Conservation (phyloP, 345 rosid species). For the Tarenaya hassleriana region DNA sequence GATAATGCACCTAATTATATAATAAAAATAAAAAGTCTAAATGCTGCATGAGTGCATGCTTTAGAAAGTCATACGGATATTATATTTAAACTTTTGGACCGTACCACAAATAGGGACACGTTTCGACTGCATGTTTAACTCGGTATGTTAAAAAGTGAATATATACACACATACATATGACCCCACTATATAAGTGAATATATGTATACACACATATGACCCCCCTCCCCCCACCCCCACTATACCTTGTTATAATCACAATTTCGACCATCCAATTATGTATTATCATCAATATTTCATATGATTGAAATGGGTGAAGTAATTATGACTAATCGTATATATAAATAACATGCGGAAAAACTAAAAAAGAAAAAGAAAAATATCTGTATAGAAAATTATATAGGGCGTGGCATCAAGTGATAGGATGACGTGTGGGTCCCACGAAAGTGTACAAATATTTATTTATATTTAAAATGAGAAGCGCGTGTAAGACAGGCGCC, state of each 20-base stretch:
- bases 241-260: not conserved
- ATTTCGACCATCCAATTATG: not conserved
- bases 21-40: no score
- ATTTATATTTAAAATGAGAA: not conserved
- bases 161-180: no score
- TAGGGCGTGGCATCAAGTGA: conserved; percentile 21
- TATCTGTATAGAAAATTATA: conserved; percentile 6
- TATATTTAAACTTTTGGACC: no score
- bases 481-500: conserved; percentile 18
- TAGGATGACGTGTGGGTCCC: conserved; percentile 26
- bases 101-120: no score
- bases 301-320: not conserved
- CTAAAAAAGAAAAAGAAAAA: not conserved
- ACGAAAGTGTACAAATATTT: not conserved
- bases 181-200: no score
- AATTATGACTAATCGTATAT: not conserved
- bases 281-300: not conserved
- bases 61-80: no score
- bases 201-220: no score
- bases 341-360: not conserved
- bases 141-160: no score
- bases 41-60: no score
- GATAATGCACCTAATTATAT: no score
- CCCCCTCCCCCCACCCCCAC: no score
- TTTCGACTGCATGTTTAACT: no score